A percentile compares a stretch with the other conserved stretches of the same genome.
Evolutionary conservation across 1,284 basidiomycete genomes (phyloP).

Genomic region (Neolentinus lepideus): DNA sequence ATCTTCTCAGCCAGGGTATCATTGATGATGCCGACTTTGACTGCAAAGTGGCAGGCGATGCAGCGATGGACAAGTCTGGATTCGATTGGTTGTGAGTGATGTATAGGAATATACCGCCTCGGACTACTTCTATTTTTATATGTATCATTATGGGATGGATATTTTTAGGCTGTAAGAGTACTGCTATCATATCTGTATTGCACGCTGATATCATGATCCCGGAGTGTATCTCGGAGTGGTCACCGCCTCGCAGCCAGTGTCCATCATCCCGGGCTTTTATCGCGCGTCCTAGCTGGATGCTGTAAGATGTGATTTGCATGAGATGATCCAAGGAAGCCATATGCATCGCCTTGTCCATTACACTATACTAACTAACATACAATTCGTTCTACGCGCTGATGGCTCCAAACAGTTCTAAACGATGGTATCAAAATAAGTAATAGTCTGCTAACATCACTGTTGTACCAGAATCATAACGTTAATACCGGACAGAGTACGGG

Average conservation of each 20-base stretch:
- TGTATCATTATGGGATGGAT: neutral
- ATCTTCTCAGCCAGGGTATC: conserved; percentile 19
- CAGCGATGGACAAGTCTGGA: neutral
- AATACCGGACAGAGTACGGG: neutral
- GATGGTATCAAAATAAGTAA: too few relatives aligned
- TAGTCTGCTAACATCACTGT: too few relatives aligned
- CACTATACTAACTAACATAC: too few relatives aligned
- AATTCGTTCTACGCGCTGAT: too few relatives aligned
- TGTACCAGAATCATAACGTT: neutral
- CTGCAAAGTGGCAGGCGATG: neutral
- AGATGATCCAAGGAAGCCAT: too few relatives aligned
- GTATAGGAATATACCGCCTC: neutral
- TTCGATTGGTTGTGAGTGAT: neutral
- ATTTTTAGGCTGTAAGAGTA: too few relatives aligned
- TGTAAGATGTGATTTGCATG: too few relatives aligned
- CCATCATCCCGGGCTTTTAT: too few relatives aligned
- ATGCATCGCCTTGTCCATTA: too few relatives aligned
- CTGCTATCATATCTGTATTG: neutral
- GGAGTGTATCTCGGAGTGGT: neutral
- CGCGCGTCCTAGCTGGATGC: too few relatives aligned
- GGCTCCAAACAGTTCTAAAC: too few relatives aligned
- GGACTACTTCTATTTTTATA: neutral
- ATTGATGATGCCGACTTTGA: conserved; percentile 8
- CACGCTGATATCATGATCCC: neutral
- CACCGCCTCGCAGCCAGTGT: too few relatives aligned